Evolutionary conservation across 2,329 filamentous ascomycete genomes (phyloP).

Genomic region (Fusarium cicatricum): DNA sequence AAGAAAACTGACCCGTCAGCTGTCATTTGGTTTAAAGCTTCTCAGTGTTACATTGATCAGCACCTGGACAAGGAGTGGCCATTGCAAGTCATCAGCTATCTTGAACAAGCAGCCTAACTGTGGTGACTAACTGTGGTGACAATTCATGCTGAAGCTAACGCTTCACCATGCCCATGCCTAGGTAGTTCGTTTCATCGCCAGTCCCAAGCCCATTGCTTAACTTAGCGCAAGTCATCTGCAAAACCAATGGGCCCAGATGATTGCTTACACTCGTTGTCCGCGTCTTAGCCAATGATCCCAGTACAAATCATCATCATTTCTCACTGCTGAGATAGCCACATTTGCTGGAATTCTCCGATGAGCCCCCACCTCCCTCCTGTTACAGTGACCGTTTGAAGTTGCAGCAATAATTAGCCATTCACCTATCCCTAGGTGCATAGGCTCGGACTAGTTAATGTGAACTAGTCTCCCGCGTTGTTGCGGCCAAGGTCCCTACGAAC

Average conservation of each 20-base stretch:
- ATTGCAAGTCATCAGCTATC: not conserved
- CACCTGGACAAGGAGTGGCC: not conserved
- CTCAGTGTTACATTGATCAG: conserved; percentile 7
- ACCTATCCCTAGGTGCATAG: not conserved
- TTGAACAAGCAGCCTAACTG: too few species aligned
- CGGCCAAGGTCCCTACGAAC: conserved; percentile 69
- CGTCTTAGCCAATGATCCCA: not conserved
- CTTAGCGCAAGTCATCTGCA: not conserved
- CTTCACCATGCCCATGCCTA: not conserved
- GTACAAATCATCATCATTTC: conserved; percentile 10
- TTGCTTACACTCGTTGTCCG: not conserved
- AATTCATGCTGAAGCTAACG: not conserved
- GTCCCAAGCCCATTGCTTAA: not conserved
- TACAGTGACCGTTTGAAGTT: conserved; percentile 5
- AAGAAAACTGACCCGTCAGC: conserved; percentile 10
- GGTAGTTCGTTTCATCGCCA: not conserved
- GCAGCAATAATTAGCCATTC: conserved; percentile 4
- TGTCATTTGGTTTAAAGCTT: not conserved
- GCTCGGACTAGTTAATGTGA: too few species aligned
- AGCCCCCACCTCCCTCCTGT: conserved; percentile 9
- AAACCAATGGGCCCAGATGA: not conserved
- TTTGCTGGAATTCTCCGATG: conserved; percentile 8
- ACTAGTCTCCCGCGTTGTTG: conserved; percentile 40
- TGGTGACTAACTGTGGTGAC: too few species aligned
- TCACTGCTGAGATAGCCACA: conserved; percentile 24